A percentile compares a stretch with the other conserved stretches of the same genome.
These are phyloP conservation scores for Dicorynia guianensis DNA, from an alignment of 306 rosid species.

Conservation along the genomic window DNA sequence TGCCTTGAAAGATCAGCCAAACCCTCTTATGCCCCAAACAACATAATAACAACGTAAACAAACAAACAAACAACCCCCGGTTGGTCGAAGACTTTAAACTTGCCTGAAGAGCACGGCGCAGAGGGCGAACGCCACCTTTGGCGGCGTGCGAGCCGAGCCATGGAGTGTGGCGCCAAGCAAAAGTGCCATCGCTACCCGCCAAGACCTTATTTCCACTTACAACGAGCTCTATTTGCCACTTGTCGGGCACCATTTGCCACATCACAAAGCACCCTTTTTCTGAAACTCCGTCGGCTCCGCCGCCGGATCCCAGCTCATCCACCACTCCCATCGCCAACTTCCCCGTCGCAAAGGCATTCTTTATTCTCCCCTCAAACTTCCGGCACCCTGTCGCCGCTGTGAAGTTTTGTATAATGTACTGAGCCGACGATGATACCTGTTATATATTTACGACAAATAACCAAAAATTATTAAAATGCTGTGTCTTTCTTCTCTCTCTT, in stretches of 20 bases:
- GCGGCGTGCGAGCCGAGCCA: slow-evolving; percentile 95
- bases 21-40: not conserved
- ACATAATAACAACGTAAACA: not conserved
- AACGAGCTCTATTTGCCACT: slow-evolving; percentile 90
- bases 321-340: slow-evolving; percentile 78
- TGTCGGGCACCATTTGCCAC: slow-evolving; percentile 97
- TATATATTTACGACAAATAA: not conserved
- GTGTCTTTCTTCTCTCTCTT: not conserved
- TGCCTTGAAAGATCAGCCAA: slow-evolving; percentile 3
- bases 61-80: slow-evolving; percentile 17
- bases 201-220: slow-evolving; percentile 75
- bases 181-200: slow-evolving; percentile 85
- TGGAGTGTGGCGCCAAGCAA: slow-evolving; percentile 97
- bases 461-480: not conserved
- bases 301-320: slow-evolving; percentile 66
- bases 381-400: slow-evolving; percentile 93
- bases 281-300: slow-evolving; percentile 46
- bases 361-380: slow-evolving; percentile 79
- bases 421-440: slow-evolving; percentile 83
- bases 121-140: slow-evolving; percentile 85
- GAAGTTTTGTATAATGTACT: slow-evolving; percentile 86
- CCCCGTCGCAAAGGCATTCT: slow-evolving; percentile 76
- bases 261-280: slow-evolving; percentile 91
- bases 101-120: slow-evolving; percentile 94
- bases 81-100: slow-evolving; percentile 41